Evolutionary conservation across 495 filamentous ascomycete species (phyloP).

Genomic region (Aspergillus taichungensis): DNA sequence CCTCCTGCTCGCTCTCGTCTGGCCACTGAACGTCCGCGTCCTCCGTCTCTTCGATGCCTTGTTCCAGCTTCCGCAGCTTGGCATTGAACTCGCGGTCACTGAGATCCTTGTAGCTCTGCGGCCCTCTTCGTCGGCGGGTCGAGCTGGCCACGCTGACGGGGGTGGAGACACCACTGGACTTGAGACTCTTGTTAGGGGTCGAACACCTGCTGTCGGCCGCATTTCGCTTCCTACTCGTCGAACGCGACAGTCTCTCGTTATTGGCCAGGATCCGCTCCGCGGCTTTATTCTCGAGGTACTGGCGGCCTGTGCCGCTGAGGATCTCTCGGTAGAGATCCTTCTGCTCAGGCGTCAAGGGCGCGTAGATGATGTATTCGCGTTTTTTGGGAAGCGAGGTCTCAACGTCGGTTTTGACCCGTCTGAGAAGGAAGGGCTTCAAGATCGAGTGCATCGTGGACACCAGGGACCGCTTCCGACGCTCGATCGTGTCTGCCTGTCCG

Average conservation of each 20-base stretch:
- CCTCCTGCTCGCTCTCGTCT: slow-evolving; percentile 46
- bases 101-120: slow-evolving; percentile 62
- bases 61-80: slow-evolving; percentile 54
- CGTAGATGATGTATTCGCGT: slow-evolving; percentile 89
- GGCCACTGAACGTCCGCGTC: slow-evolving; percentile 41
- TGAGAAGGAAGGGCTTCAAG: slow-evolving; percentile 80
- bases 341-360: slow-evolving; percentile 79
- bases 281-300: slow-evolving; percentile 78
- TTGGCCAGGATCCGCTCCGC: slow-evolving; percentile 50
- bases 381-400: slow-evolving; percentile 86
- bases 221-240: slow-evolving; percentile 47
- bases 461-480: slow-evolving; percentile 62
- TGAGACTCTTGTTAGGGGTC: slow-evolving; percentile 58
- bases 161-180: slow-evolving; percentile 61
- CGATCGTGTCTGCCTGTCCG: slow-evolving; percentile 50
- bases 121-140: slow-evolving; percentile 34
- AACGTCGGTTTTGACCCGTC: slow-evolving; percentile 88
- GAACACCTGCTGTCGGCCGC: slow-evolving; percentile 28
- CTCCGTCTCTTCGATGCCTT: slow-evolving; percentile 35
- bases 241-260: slow-evolving; percentile 20
- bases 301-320: slow-evolving; percentile 64
- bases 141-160: slow-evolving; percentile 47
- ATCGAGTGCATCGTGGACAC: slow-evolving; percentile 87
- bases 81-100: slow-evolving; percentile 67
- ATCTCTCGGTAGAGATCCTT: slow-evolving; percentile 86